Evolutionary conservation across 2,329 filamentous ascomycete species (phyloP), one percentile per base, ranked within the genome.

Genomic region (Colletotrichum sojae): DNA sequence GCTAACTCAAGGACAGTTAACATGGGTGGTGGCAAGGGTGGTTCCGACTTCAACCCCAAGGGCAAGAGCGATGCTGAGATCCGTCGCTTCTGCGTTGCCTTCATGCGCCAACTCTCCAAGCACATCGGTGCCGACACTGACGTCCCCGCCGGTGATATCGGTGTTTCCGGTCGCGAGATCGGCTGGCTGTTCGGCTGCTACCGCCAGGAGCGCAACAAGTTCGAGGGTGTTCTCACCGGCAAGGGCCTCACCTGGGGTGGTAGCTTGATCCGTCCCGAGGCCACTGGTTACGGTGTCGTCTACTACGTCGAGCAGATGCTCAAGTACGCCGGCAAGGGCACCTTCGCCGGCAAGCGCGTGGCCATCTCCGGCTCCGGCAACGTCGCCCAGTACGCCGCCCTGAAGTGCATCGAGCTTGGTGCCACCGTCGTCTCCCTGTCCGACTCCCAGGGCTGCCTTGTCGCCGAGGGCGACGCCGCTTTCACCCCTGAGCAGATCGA

Each of bases 281-380:
- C 96, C 76, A 99, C 96, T 66, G 96, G 96, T 70, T 98, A 94
- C 84, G 96, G 96, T 83, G 90, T 98, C 71, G 91, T 98, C 82
- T 98, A 98, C 90, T 97, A 97, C 82, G 94, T 97, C 79, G 88
- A 92, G 76, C 93, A 97, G 88, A 98, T 98, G 95, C 95, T 98
- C 79, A 86, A 92, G 82, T 92, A 97, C 83, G 93, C 94, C 75
- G 94, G 94, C 81, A 91, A 92, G 80, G 94, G 97, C 79, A 89
- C 88, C 74, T 97, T 97, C 86, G 83, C 89, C 72, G 95, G 94
- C 84, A 98, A 98, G 90, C 92, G 91, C 70, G 96, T 98, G 66
- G 94, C 95, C 81, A 92, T 99, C 82, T 98, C 96, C 52, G 96
- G 96, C 72, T 98, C 95, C 69, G 96, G 96, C 74, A 99, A 99